phyloP scores from a whole-genome alignment of 495 filamentous ascomycete genomes.

The Penicillium goetzii region DNA sequence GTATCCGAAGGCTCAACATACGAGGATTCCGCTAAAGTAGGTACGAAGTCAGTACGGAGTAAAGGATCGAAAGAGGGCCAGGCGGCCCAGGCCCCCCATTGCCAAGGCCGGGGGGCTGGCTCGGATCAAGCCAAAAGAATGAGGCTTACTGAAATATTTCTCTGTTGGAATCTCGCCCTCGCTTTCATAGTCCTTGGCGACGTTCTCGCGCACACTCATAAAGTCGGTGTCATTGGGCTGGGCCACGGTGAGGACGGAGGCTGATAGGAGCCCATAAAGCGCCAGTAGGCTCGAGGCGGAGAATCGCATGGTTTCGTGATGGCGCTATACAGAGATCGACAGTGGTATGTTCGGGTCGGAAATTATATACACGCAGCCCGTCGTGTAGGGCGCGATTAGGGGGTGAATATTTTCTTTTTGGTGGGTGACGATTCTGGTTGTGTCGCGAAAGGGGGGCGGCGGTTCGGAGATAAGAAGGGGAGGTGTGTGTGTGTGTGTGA shows the following conservation, averaged over 20 bases:
- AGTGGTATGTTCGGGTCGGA: constrained; percentile 2
- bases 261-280: constrained; percentile 29
- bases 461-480: constrained; percentile 4
- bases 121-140: constrained; percentile 5
- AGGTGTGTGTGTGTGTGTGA: not conserved
- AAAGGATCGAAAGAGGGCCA: constrained; percentile 4
- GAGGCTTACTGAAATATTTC: constrained; percentile 65
- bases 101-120: constrained; percentile 1
- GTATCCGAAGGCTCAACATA: constrained; percentile 38
- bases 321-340: not conserved
- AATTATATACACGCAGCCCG: constrained; percentile 19
- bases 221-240: constrained; percentile 40
- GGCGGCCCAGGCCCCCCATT: not conserved
- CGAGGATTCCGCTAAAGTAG: constrained; percentile 55
- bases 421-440: not conserved
- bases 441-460: constrained; percentile 4
- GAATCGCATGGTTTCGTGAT: constrained; percentile 22
- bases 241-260: constrained; percentile 16
- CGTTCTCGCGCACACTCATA: constrained; percentile 44
- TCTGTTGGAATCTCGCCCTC: constrained; percentile 46
- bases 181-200: constrained; percentile 54
- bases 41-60: constrained; percentile 13
- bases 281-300: constrained; percentile 16
- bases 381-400: constrained; percentile 2
- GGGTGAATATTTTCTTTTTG: not conserved